Evolutionary conservation across 1,284 basidiomycete genomes (phyloP).

Genomic region (Tilletia caries): DNA sequence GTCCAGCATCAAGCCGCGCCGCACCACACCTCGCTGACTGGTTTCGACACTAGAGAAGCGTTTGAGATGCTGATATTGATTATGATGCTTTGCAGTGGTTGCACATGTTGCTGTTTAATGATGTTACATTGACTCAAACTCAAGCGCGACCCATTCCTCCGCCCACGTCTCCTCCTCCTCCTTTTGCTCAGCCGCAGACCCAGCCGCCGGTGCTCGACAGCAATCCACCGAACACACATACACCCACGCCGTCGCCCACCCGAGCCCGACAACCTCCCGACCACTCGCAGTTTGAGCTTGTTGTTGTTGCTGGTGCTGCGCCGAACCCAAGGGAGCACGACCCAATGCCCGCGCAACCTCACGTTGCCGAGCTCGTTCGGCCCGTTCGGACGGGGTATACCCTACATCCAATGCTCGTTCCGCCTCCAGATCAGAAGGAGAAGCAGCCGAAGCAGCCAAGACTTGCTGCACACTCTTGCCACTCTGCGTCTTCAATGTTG

Average conservation of each 20-base stretch:
- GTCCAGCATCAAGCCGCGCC: too few relatives aligned
- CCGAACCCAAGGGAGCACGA: constrained; percentile 13
- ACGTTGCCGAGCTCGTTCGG: constrained; percentile 12
- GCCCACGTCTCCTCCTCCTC: constrained; percentile 10
- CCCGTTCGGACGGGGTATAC: constrained; percentile 40
- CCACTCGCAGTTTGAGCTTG: neutral
- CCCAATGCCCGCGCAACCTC: constrained; percentile 9
- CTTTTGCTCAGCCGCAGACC: too few relatives aligned
- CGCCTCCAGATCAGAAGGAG: constrained; percentile 21
- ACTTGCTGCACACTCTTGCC: neutral
- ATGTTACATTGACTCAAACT: constrained; percentile 7
- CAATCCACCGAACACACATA: constrained; percentile 48
- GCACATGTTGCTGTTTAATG: too few relatives aligned
- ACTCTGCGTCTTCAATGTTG: constrained; percentile 25
- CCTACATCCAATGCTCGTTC: constrained; percentile 34
- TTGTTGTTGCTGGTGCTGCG: neutral
- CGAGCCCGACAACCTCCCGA: constrained; percentile 32
- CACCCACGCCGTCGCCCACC: constrained; percentile 47
- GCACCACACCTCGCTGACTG: too few relatives aligned
- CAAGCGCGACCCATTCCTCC: constrained; percentile 11
- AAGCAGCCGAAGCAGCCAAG: neutral
- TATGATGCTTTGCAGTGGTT: too few relatives aligned
- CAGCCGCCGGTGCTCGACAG: too few relatives aligned
- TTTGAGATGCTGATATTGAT: too few relatives aligned
- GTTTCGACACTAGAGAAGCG: too few relatives aligned